These are phyloP conservation scores for Scytalidium lignicola DNA, from an alignment of 2,329 filamentous ascomycete species.

Conservation along the genomic window DNA sequence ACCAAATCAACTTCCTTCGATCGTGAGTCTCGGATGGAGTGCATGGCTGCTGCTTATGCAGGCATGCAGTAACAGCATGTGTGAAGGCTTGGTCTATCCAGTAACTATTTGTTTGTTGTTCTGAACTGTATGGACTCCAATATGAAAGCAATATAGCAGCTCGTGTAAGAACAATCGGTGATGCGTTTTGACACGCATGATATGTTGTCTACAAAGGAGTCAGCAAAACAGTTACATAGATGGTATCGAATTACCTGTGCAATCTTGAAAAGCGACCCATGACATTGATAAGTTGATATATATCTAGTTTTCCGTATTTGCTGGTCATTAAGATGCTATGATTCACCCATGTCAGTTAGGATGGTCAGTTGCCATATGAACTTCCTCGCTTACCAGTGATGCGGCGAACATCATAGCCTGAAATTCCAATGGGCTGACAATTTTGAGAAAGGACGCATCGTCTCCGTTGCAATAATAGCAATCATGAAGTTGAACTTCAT, in stretches of 20 bases:
- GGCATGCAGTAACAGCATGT: slow-evolving; percentile 1
- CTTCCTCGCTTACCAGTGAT: slow-evolving; percentile 1
- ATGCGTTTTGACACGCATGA: slow-evolving; percentile 2
- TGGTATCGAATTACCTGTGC: slow-evolving; percentile 3
- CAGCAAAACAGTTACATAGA: not conserved
- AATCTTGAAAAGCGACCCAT: slow-evolving; percentile 1
- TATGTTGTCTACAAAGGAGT: slow-evolving; percentile 2
- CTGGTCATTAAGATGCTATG: slow-evolving; percentile 3
- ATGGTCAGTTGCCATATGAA: not conserved
- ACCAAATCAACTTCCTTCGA: slow-evolving; percentile 4
- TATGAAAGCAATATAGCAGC: slow-evolving; percentile 6
- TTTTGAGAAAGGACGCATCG: slow-evolving; percentile 3
- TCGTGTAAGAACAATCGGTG: slow-evolving; percentile 1
- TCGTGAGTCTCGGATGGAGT: not conserved
- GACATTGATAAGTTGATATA: slow-evolving; percentile 3
- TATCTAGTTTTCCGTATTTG: slow-evolving; percentile 5
- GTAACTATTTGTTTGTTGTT: slow-evolving; percentile 4
- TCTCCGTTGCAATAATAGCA: not conserved
- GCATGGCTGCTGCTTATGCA: slow-evolving; percentile 1
- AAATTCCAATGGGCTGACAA: slow-evolving; percentile 2
- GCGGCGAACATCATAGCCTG: slow-evolving; percentile 3
- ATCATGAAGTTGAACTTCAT: slow-evolving; percentile 4
- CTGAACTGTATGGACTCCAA: slow-evolving; percentile 4
- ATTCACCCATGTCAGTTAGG: not conserved
- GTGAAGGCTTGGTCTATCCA: slow-evolving; percentile 5